These are phyloP conservation scores for Diutina rugosa DNA, from an alignment of 1,139 yeast genomes.

Conservation along the genomic window DNA sequence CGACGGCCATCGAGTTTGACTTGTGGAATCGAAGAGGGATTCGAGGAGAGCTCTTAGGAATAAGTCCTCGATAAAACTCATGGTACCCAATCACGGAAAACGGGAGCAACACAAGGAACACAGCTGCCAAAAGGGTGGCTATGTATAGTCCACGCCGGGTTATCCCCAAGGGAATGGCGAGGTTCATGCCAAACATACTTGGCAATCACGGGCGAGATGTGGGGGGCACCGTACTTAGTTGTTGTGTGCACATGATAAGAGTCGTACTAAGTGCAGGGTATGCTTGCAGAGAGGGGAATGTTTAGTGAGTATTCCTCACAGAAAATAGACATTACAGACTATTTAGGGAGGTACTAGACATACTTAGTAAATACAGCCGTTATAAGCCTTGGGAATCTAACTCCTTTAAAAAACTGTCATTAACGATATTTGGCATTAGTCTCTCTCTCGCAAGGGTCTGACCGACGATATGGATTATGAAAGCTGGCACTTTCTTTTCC, in stretches of 20 bases:
- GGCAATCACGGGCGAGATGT: not conserved
- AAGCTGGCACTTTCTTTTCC: no score
- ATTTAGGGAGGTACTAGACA: not conserved
- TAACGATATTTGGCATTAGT: no score
- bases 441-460: no score
- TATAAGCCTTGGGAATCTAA: no score
- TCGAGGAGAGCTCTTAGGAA: conserved; percentile 12
- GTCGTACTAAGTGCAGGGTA: not conserved
- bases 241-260: no score
- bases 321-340: not conserved
- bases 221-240: not conserved
- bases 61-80: conserved; percentile 20
- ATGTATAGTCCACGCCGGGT: conserved; percentile 7
- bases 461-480: no score
- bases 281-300: not conserved
- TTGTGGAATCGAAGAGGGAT: conserved; percentile 13
- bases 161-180: conserved; percentile 6
- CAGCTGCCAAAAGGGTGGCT: conserved; percentile 5
- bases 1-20: conserved; percentile 8
- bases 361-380: no score
- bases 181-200: not conserved
- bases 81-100: conserved; percentile 22
- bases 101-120: conserved; percentile 19
- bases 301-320: not conserved
- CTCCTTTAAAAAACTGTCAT: no score